These are phyloP conservation scores for Microcera coccophila DNA, from an alignment of 2,329 filamentous ascomycete genomes.

Conservation along the genomic window DNA sequence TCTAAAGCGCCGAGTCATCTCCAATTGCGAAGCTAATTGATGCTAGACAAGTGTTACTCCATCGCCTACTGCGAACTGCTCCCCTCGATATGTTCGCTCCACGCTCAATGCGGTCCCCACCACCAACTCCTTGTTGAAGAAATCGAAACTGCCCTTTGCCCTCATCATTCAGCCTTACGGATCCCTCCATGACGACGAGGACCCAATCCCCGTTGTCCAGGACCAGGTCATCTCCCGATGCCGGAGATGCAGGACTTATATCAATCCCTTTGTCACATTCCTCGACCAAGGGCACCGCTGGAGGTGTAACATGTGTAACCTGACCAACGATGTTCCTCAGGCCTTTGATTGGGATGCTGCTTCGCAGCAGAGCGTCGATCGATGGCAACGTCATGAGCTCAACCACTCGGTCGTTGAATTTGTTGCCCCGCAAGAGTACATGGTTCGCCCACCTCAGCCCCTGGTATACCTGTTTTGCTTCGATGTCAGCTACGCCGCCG, in stretches of 20 bases:
- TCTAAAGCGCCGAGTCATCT: background rate
- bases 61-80: conserved; percentile 86
- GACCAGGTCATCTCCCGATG: conserved; percentile 97
- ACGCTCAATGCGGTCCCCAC: conserved; percentile 93
- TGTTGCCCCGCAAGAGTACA: conserved; percentile 97
- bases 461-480: conserved; percentile 94
- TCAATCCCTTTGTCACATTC: conserved; percentile 96
- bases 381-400: conserved; percentile 87
- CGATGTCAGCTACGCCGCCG: conserved; percentile 86
- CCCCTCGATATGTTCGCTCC: conserved; percentile 89
- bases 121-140: conserved; percentile 88
- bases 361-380: conserved; percentile 83
- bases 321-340: conserved; percentile 98
- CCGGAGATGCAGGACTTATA: conserved; percentile 91
- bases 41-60: conserved; percentile 80
- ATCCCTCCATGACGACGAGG: conserved; percentile 87
- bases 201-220: conserved; percentile 84
- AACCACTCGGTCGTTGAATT: conserved; percentile 98
- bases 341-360: conserved; percentile 97
- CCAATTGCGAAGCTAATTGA: conserved; percentile 35
- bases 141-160: conserved; percentile 92
- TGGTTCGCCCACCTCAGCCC: conserved; percentile 95
- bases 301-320: conserved; percentile 99
- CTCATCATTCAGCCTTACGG: conserved; percentile 95
- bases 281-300: conserved; percentile 95